These are phyloP conservation scores for Umbelopsis vinacea DNA, from an alignment of 192 early-diverging fungal species.

Conservation along the genomic window DNA sequence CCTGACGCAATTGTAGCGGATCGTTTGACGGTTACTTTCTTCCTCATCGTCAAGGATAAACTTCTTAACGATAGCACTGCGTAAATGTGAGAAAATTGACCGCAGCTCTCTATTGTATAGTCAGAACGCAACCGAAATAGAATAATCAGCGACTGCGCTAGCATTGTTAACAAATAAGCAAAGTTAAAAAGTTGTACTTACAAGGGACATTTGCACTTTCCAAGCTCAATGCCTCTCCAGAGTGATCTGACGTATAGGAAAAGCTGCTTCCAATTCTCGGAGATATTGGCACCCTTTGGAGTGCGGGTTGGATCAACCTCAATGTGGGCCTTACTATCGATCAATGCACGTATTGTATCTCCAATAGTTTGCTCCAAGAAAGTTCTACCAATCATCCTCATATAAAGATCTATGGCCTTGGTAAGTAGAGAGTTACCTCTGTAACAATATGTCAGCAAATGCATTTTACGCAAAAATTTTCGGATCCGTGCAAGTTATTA, in stretches of 20 bases:
- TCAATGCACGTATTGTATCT: constrained; percentile 60
- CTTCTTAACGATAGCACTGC: constrained; percentile 44
- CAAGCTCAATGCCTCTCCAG: constrained; percentile 54
- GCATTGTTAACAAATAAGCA: background rate
- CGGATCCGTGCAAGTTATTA: background rate
- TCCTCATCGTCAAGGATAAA: constrained; percentile 35
- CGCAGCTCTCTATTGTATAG: constrained; percentile 45
- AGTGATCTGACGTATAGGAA: constrained; percentile 48
- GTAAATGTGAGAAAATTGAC: constrained; percentile 49
- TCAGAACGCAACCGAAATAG: background rate
- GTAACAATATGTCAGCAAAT: background rate
- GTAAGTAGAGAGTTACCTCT: constrained; percentile 70
- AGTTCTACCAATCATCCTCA: constrained; percentile 65
- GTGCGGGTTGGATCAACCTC: constrained; percentile 50
- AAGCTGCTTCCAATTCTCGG: constrained; percentile 54
- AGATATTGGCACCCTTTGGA: constrained; percentile 35
- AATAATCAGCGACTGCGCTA: background rate
- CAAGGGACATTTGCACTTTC: constrained; percentile 36
- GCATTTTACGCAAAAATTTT: background rate
- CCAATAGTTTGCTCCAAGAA: constrained; percentile 70
- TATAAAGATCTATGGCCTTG: constrained; percentile 69
- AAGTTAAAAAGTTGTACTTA: background rate
- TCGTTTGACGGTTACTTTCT: constrained; percentile 19
- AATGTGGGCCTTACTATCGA: constrained; percentile 52
- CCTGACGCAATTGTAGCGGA: constrained; percentile 49